Evolutionary conservation across 2,329 filamentous ascomycete species (phyloP), one percentile per base, ranked within the genome.

Genomic region (Paecilomyces variotii): DNA sequence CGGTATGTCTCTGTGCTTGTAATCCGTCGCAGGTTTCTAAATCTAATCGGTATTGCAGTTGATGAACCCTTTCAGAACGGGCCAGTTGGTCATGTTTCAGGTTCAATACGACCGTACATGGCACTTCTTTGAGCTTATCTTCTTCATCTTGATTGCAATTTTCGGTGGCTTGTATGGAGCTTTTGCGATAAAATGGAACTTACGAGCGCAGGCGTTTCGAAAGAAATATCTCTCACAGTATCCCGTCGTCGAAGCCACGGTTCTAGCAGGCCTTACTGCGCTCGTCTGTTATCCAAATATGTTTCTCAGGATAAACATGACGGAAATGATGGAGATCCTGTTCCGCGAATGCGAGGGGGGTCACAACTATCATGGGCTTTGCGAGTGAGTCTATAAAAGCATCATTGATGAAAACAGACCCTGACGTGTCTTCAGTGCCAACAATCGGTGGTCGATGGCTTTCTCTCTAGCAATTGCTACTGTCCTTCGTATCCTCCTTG

Each of bases 51-150:
- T 39, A 14, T 39, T 27, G 3, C 60, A 83, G 80, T 90, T 90
- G 59, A 96, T 99, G 90, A 99, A 99, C 67, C 94, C 94, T 25
- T 99, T 99, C 76, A 82, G 94, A 56, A 97, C 94, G 0, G 94
- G 94, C 24, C 94, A 99, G 71, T 82, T 99, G 50, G 94, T 99
- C 84, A 97, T 99, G 93, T 99, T 99, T 75, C 92, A 96, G 68
- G 93, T 99, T 68, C 86, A 86, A 67, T 99, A 99, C 70, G 93
- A 97, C 73, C 88, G 93, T 49, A 88, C 89, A 49, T 99, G 94
- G 94, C 94, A 99, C 76, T 96, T 96, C 69, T 99, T 99, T 70
- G 94, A 99, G 72, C 82, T 94, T 2, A 75, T 96, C 27, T 97
- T 97, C 71, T 99, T 96, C 74, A 83, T 96, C 63, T 79, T 96